These are phyloP conservation scores for Auricularia heimuer DNA, from an alignment of 768 basidiomycete species.

Conservation along the genomic window DNA sequence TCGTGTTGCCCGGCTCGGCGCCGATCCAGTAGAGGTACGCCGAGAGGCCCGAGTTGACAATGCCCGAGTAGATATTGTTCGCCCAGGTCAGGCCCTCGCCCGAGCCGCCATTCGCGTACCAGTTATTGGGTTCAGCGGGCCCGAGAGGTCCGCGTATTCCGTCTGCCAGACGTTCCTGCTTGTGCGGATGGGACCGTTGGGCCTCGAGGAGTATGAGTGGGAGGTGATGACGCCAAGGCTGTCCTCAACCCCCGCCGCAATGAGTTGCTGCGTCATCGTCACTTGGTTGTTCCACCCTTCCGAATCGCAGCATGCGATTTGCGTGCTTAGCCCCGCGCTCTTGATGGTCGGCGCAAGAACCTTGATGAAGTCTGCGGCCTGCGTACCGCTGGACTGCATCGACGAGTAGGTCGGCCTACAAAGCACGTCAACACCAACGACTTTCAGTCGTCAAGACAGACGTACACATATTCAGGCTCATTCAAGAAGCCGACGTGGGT, in stretches of 20 bases:
- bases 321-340: not conserved
- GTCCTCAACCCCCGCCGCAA: constrained; percentile 4
- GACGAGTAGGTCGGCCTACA: constrained; percentile 5
- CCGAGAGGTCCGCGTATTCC: constrained; percentile 7
- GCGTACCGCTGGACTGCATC: constrained; percentile 4
- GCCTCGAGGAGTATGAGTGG: constrained; percentile 6
- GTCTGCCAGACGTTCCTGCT: constrained; percentile 8
- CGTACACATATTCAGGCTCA: constrained; percentile 8
- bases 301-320: constrained; percentile 9
- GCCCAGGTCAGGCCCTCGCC: constrained; percentile 5
- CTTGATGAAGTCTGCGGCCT: constrained; percentile 6
- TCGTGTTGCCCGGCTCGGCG: constrained; percentile 3
- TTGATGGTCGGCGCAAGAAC: constrained; percentile 4
- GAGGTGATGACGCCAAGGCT: constrained; percentile 6
- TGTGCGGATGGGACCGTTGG: constrained; percentile 4
- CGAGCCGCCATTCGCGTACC: constrained; percentile 2
- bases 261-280: constrained; percentile 5
- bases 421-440: not conserved
- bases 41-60: constrained; percentile 4
- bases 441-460: not conserved
- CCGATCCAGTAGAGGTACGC: constrained; percentile 10
- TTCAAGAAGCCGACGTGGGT: constrained; percentile 8
- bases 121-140: constrained; percentile 1
- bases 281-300: constrained; percentile 4
- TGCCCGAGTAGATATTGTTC: constrained; percentile 2